These are phyloP conservation scores for Cyclocybe aegerita DNA, from an alignment of 768 basidiomycete species.

Conservation along the genomic window DNA sequence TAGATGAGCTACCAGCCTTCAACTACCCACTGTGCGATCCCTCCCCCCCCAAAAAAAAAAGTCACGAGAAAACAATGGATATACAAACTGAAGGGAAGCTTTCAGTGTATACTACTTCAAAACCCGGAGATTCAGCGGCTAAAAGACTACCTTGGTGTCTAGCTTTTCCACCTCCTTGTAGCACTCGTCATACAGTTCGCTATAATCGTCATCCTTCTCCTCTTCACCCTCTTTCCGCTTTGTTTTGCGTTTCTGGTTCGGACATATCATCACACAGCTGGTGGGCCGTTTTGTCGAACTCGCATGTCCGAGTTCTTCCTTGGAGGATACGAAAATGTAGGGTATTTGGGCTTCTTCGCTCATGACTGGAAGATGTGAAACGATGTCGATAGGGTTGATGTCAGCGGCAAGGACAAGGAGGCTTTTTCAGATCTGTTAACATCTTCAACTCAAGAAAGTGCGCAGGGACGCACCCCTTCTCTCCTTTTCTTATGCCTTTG, in stretches of 20 bases:
- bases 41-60: conserved; percentile 7
- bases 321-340: conserved; percentile 86
- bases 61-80: conserved; percentile 12
- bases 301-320: conserved; percentile 94
- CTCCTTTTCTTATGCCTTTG: conserved; percentile 95
- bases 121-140: conserved; percentile 15
- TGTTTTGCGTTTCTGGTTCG: conserved; percentile 70
- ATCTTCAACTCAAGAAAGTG: not conserved
- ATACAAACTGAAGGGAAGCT: not conserved
- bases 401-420: conserved; percentile 92
- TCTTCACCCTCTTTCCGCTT: conserved; percentile 64
- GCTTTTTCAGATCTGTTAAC: conserved; percentile 35
- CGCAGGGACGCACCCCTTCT: conserved; percentile 74
- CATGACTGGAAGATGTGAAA: conserved; percentile 92
- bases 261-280: conserved; percentile 95
- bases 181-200: conserved; percentile 84
- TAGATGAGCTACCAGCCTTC: not conserved
- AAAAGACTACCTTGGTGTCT: conserved; percentile 69
- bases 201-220: conserved; percentile 80
- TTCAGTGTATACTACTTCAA: conserved; percentile 5
- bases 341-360: conserved; percentile 93
- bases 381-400: conserved; percentile 98
- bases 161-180: conserved; percentile 82
- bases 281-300: conserved; percentile 98
- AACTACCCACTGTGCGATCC: not conserved